Evolutionary conservation across 257 asterid species (phyloP), one percentile per base, ranked within the genome.

Genomic region (Craterostigma plantagineum): DNA sequence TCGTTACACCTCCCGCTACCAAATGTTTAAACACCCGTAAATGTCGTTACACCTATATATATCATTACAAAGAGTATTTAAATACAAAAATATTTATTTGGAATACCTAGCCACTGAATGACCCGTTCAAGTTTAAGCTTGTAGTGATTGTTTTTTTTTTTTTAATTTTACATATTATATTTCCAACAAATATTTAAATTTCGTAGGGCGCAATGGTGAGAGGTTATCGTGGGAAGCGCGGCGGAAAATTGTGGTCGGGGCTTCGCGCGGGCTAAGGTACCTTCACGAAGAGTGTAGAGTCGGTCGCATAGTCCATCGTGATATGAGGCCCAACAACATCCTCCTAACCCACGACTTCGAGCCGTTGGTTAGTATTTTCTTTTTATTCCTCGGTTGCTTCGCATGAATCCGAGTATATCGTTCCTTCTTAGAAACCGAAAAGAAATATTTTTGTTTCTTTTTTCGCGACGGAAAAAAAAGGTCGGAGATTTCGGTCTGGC

Each of bases 281-380:
- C 94, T 86, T 18, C 94, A 86, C 7, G 92, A 86, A 71, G 97
- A 86, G 61, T 86, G 94, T 61, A 69, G 97, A 72, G 87, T 86
- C 4, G 94, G 97, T 36, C 75, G 93, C 47, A 81, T 81, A 55
- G 82, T 86, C 51, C 94, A 86, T 57, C 94, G 93, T 23, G 97
- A 81, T 46, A 52, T 86, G 87, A 35, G 94, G 38, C 94, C 97
- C 9, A 86, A 76, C 59, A 86, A 81, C 75, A 81, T 86, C 64
- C 92, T 86, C 65, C 79, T 86, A 57, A 86, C 93, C 16, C 97
- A 86, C 53, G 97, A 86, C 63, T 86, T 86, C 49, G 97, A 81
- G 65, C 84, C 97, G 45, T 55, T 86, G 49, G 94, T 86, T 69
- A 5, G 69, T 39, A 11, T 27, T 17, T 18, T 54, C 57, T 48